Evolutionary conservation across 2,329 filamentous ascomycete species (phyloP).

Genomic region (Colletotrichum aenigma): DNA sequence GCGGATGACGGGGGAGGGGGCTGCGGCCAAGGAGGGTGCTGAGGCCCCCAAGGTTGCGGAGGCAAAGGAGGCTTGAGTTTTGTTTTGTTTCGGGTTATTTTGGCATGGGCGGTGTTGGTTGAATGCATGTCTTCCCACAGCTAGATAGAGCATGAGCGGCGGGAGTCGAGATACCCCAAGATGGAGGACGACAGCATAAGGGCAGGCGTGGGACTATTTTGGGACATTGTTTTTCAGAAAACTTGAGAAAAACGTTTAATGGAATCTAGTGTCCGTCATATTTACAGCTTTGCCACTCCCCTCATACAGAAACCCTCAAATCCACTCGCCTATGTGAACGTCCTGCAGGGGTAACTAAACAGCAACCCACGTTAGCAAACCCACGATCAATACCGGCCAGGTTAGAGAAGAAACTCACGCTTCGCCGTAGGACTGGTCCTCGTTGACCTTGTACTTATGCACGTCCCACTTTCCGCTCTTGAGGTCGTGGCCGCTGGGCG

Average conservation of each 20-base stretch:
- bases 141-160: neutral
- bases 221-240: neutral
- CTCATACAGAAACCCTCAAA: conserved; percentile 26
- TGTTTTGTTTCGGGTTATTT: neutral
- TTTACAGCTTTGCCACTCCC: conserved; percentile 27
- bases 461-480: conserved; percentile 62
- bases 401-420: conserved; percentile 55
- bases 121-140: neutral
- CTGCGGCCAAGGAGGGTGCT: neutral
- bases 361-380: conserved; percentile 31
- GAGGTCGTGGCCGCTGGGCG: conserved; percentile 73
- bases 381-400: neutral
- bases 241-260: conserved; percentile 14
- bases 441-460: conserved; percentile 69
- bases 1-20: conserved; percentile 58
- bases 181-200: neutral
- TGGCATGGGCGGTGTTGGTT: neutral
- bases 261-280: conserved; percentile 32
- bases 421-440: conserved; percentile 73
- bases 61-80: neutral
- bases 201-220: neutral
- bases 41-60: neutral
- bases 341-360: conserved; percentile 67
- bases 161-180: neutral
- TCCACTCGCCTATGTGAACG: conserved; percentile 53